Evolutionary conservation across 768 basidiomycete genomes (phyloP).

Genomic region (Hebeloma cylindrosporum): DNA sequence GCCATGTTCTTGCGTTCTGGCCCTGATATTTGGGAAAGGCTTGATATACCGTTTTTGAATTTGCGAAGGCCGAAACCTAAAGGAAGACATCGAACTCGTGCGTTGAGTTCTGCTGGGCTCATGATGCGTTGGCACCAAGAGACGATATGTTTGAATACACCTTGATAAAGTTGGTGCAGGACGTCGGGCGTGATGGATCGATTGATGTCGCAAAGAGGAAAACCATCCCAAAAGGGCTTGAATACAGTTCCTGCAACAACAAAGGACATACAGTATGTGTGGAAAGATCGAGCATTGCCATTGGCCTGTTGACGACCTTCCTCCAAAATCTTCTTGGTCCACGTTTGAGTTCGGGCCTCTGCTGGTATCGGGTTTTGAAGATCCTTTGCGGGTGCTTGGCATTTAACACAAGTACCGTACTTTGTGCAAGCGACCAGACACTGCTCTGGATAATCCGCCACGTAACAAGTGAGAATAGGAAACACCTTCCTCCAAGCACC

Average conservation of each 20-base stretch:
- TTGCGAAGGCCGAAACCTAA: conserved; percentile 27
- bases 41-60: conserved; percentile 40
- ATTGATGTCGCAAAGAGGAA: conserved; percentile 16
- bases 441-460: conserved; percentile 40
- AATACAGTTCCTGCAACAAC: conserved; percentile 11
- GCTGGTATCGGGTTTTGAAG: not conserved
- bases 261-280: conserved; percentile 8
- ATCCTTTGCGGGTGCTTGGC: conserved; percentile 6
- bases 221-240: conserved; percentile 16
- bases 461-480: conserved; percentile 18
- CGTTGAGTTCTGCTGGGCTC: conserved; percentile 16
- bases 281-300: not conserved
- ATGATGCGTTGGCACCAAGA: conserved; percentile 6
- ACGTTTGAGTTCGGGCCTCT: not conserved
- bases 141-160: conserved; percentile 15
- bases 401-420: conserved; percentile 19
- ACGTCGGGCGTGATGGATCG: conserved; percentile 18
- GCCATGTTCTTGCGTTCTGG: conserved; percentile 36
- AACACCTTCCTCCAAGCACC: conserved; percentile 21
- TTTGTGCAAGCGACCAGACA: conserved; percentile 32
- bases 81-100: conserved; percentile 32
- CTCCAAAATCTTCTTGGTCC: too few species aligned
- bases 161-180: conserved; percentile 19
- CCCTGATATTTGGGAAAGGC: conserved; percentile 39
- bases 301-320: conserved; percentile 5